Evolutionary conservation across 2,329 filamentous ascomycete species (phyloP).

Genomic region (Cladosporium sp.): DNA sequence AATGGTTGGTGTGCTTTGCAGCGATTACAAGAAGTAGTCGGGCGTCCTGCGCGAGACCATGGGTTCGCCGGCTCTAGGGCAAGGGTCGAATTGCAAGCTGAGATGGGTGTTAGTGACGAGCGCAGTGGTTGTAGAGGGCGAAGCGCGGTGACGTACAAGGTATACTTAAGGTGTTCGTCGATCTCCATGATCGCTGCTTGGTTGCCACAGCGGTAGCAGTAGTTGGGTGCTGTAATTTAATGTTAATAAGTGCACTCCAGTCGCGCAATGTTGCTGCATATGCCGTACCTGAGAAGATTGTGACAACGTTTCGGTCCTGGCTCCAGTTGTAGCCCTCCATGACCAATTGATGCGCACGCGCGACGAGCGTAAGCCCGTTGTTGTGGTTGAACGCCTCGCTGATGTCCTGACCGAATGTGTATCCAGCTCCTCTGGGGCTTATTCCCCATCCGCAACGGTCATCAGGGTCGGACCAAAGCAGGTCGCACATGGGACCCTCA

Average conservation of each 20-base stretch:
- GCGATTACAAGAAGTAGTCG: slow-evolving; percentile 90
- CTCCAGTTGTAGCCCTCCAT: slow-evolving; percentile 99
- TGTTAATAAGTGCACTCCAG: slow-evolving; percentile 33
- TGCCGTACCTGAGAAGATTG: slow-evolving; percentile 84
- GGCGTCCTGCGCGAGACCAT: slow-evolving; percentile 96
- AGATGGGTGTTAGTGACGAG: slow-evolving; percentile 29
- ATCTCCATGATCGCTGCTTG: slow-evolving; percentile 99
- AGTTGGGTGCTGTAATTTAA: slow-evolving; percentile 57
- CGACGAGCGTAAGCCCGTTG: slow-evolving; percentile 94
- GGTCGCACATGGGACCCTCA: slow-evolving; percentile 96
- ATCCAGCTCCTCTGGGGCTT: slow-evolving; percentile 66
- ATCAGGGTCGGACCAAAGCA: slow-evolving; percentile 97
- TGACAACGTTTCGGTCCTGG: slow-evolving; percentile 96
- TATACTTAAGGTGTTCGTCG: slow-evolving; percentile 98
- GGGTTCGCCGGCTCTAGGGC: slow-evolving; percentile 93
- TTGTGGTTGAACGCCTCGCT: slow-evolving; percentile 99
- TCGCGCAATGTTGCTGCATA: neutral
- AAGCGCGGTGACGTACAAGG: slow-evolving; percentile 72
- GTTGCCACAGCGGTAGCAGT: slow-evolving; percentile 98
- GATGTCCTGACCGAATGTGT: slow-evolving; percentile 82
- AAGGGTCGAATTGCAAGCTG: slow-evolving; percentile 98
- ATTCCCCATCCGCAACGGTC: slow-evolving; percentile 77
- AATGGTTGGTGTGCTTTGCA: neutral
- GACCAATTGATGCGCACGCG: slow-evolving; percentile 93
- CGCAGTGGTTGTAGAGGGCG: slow-evolving; percentile 3